Percentiles rank a stretch among this genome's conserved stretches.
These are phyloP conservation scores for Parastagonospora avenae DNA, from an alignment of 2,329 filamentous ascomycete species.

Conservation along the genomic window DNA sequence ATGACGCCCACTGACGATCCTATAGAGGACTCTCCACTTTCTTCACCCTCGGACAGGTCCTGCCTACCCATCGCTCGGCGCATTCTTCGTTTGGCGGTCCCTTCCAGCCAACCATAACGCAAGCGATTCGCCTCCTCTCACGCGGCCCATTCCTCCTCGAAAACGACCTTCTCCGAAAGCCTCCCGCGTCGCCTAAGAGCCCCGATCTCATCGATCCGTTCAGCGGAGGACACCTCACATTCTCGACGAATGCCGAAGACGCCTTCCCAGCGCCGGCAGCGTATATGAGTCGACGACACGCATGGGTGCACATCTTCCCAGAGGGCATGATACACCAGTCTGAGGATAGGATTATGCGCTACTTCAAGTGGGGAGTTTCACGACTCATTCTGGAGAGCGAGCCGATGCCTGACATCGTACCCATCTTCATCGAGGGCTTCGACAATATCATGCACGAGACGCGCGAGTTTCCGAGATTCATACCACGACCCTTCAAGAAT, in stretches of 20 bases:
- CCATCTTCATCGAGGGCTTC: slow-evolving; percentile 92
- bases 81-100: slow-evolving; percentile 82
- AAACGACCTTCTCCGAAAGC: slow-evolving; percentile 30
- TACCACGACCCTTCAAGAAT: slow-evolving; percentile 74
- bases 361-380: slow-evolving; percentile 98
- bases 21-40: slow-evolving; percentile 72
- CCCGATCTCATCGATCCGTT: slow-evolving; percentile 59
- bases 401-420: slow-evolving; percentile 84
- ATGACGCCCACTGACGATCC: slow-evolving; percentile 15
- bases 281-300: slow-evolving; percentile 70
- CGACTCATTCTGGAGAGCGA: slow-evolving; percentile 88
- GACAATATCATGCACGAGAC: slow-evolving; percentile 88
- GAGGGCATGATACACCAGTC: slow-evolving; percentile 95
- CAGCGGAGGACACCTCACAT: slow-evolving; percentile 59
- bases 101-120: slow-evolving; percentile 85
- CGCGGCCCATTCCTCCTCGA: slow-evolving; percentile 54
- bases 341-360: slow-evolving; percentile 77
- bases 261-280: slow-evolving; percentile 72
- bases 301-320: slow-evolving; percentile 95
- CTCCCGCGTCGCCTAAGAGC: slow-evolving; percentile 28
- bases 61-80: slow-evolving; percentile 82
- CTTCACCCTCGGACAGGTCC: slow-evolving; percentile 86
- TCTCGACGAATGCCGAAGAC: slow-evolving; percentile 71
- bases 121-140: slow-evolving; percentile 84
- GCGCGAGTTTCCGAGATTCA: slow-evolving; percentile 76